Conservation (phyloP, 805 yeast species). For the Lachancea fermentati region DNA sequence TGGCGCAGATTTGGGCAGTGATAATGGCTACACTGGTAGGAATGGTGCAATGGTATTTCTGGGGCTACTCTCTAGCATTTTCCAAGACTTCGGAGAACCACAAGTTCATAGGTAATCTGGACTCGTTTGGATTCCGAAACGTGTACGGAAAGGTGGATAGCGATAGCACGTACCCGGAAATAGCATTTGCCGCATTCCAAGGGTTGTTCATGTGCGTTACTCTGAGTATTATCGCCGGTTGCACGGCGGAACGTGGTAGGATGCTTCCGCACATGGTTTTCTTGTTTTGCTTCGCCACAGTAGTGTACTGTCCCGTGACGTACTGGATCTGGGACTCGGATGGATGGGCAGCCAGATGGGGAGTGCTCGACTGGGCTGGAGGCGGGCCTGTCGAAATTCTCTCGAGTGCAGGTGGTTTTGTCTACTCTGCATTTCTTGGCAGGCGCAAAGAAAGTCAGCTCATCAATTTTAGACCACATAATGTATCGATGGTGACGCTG, state of each 20-base stretch:
- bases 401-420: slow-evolving; percentile 88
- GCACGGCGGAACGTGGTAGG: slow-evolving; percentile 89
- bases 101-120: slow-evolving; percentile 82
- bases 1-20: slow-evolving; percentile 79
- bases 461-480: slow-evolving; percentile 91
- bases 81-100: slow-evolving; percentile 65
- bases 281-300: slow-evolving; percentile 80
- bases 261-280: slow-evolving; percentile 80
- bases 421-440: slow-evolving; percentile 74
- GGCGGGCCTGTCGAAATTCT: slow-evolving; percentile 96
- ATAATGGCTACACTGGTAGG: slow-evolving; percentile 68
- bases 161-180: slow-evolving; percentile 60
- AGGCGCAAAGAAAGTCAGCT: slow-evolving; percentile 67
- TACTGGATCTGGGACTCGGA: slow-evolving; percentile 92
- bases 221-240: slow-evolving; percentile 84
- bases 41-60: slow-evolving; percentile 89
- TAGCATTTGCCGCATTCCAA: slow-evolving; percentile 81
- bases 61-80: slow-evolving; percentile 96
- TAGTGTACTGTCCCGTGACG: slow-evolving; percentile 91
- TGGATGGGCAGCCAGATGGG: slow-evolving; percentile 94
- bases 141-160: slow-evolving; percentile 44
- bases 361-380: slow-evolving; percentile 94
- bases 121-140: slow-evolving; percentile 74
- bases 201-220: slow-evolving; percentile 93
- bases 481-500: slow-evolving; percentile 81